Evolutionary conservation across 306 rosid genomes (phyloP).

Genomic region (Cicer bijugum): DNA sequence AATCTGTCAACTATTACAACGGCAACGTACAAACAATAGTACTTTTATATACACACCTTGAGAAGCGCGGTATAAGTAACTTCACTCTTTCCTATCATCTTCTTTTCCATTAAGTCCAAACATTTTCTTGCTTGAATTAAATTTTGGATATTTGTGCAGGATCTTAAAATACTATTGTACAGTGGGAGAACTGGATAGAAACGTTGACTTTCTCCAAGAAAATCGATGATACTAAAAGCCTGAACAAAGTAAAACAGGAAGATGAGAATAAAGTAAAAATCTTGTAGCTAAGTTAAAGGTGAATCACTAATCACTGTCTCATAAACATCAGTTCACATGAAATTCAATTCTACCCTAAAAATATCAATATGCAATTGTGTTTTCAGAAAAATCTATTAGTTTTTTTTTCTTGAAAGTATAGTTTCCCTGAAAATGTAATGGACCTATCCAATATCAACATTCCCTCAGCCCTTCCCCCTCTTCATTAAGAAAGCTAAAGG

Average conservation of each 20-base stretch:
- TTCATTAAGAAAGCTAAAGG: constrained; percentile 20
- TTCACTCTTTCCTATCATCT: constrained; percentile 76
- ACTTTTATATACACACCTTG: constrained; percentile 58
- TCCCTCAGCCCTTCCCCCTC: constrained; percentile 15
- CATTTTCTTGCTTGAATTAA: constrained; percentile 63
- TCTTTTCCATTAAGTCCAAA: constrained; percentile 78
- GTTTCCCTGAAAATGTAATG: constrained; percentile 21
- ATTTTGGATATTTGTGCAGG: constrained; percentile 56
- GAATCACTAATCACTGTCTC: constrained; percentile 22
- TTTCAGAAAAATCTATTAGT: constrained; percentile 19
- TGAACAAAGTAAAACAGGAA: constrained; percentile 49
- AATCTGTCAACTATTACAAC: constrained; percentile 23
- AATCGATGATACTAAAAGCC: constrained; percentile 70
- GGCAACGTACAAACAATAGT: not conserved
- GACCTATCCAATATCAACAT: constrained; percentile 14
- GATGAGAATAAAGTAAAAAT: constrained; percentile 36
- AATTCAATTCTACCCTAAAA: constrained; percentile 27
- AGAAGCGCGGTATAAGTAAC: constrained; percentile 72
- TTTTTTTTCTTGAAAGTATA: constrained; percentile 13
- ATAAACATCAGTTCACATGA: constrained; percentile 6
- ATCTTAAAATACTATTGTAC: constrained; percentile 65
- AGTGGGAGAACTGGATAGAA: constrained; percentile 51
- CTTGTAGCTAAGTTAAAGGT: constrained; percentile 32
- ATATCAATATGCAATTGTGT: constrained; percentile 13
- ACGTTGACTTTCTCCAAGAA: constrained; percentile 59